phyloP scores from a whole-genome alignment of 73 alveolate species.

The Stentor coeruleus region DNA sequence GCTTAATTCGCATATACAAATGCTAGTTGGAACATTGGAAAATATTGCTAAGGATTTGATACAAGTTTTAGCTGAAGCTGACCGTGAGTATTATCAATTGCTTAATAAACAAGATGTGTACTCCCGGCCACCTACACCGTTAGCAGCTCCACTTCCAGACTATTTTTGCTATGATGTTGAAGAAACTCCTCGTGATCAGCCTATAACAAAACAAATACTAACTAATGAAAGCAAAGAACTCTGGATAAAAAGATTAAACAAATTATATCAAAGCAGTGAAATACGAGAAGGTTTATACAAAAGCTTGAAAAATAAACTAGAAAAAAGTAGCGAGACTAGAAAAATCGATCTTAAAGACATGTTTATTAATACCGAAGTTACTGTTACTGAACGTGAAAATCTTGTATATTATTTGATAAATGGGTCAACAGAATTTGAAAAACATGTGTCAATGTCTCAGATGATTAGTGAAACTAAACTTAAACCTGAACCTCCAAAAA shows the following conservation, averaged over 20 bases:
- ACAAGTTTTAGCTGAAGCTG: background rate
- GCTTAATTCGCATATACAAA: slow-evolving; percentile 11
- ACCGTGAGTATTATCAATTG: slow-evolving; percentile 3
- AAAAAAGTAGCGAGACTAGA: background rate
- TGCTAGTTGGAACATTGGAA: slow-evolving; percentile 23
- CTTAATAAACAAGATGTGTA: background rate
- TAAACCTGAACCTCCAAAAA: slow-evolving; percentile 16
- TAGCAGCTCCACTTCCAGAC: slow-evolving; percentile 23
- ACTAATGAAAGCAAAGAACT: background rate
- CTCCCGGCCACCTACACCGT: slow-evolving; percentile 25
- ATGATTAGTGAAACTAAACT: background rate
- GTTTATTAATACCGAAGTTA: background rate
- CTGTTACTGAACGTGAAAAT: background rate
- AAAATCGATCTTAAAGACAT: background rate
- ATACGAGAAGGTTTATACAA: background rate
- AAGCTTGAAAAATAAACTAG: background rate
- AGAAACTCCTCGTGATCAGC: background rate
- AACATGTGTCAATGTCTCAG: slow-evolving; percentile 12
- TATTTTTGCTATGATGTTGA: slow-evolving; percentile 16
- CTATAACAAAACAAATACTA: background rate
- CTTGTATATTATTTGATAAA: background rate
- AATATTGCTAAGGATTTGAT: slow-evolving; percentile 7
- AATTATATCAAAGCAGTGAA: background rate
- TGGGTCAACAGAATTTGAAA: background rate
- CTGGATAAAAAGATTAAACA: slow-evolving; percentile 1